These are phyloP conservation scores for Stenocarpella maydis DNA, from an alignment of 2,329 filamentous ascomycete species.

Conservation along the genomic window DNA sequence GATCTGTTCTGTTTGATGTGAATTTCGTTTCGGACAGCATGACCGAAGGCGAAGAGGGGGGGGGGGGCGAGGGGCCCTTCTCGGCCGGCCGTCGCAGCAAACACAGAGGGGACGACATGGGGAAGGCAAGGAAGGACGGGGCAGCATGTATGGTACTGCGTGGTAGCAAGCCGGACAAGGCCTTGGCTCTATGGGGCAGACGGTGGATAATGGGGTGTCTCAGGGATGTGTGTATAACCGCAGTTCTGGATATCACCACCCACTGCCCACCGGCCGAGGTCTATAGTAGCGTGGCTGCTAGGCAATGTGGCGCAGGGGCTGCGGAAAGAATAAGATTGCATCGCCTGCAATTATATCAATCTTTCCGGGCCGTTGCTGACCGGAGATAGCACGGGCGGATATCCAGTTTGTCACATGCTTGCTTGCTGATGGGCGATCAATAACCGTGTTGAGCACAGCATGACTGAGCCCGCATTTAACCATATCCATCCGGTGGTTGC, in stretches of 20 bases:
- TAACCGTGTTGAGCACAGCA: constrained; percentile 10
- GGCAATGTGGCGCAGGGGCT: neutral
- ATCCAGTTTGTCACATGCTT: no score
- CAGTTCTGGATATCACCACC: constrained; percentile 7
- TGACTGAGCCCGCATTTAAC: constrained; percentile 19
- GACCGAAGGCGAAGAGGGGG: constrained; percentile 22
- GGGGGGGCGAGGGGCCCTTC: constrained; percentile 16
- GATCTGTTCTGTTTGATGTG: constrained; percentile 34
- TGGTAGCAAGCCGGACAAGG: constrained; percentile 5
- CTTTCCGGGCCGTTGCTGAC: neutral
- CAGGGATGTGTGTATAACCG: constrained; percentile 22
- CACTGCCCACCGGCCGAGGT: no score
- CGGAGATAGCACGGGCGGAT: neutral
- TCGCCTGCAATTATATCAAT: neutral
- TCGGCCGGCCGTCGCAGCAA: constrained; percentile 21
- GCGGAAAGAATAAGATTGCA: neutral
- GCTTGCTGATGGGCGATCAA: constrained; percentile 12
- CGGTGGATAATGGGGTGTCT: constrained; percentile 9
- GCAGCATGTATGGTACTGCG: neutral
- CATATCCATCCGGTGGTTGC: neutral
- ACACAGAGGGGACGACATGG: neutral
- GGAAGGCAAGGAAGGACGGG: neutral
- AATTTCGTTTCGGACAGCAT: constrained; percentile 25
- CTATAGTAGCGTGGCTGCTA: neutral
- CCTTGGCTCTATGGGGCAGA: constrained; percentile 9